These are phyloP conservation scores for Scleromitrula shiraiana DNA, from an alignment of 2,329 filamentous ascomycete genomes.

Conservation along the genomic window DNA sequence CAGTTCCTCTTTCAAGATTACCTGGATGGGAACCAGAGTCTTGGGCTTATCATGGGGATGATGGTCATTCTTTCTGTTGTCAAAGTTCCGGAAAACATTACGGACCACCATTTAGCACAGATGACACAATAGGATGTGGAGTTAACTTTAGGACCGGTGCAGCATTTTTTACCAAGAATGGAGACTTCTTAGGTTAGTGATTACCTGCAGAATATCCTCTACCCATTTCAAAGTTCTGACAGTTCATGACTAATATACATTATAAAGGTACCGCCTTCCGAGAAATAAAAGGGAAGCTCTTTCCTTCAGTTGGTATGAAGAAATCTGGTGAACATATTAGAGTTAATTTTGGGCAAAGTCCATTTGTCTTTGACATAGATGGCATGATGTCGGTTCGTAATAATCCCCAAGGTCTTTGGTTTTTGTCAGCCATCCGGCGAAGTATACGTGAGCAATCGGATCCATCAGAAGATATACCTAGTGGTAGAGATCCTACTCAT, in stretches of 20 bases:
- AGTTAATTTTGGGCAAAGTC: slow-evolving; percentile 62
- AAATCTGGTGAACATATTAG: slow-evolving; percentile 53
- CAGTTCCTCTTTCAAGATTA: slow-evolving; percentile 45
- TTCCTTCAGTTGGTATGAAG: slow-evolving; percentile 58
- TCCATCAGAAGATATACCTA: too few relatives aligned
- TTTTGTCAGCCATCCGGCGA: too few relatives aligned
- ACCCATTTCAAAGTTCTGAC: background rate
- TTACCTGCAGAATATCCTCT: slow-evolving; percentile 9
- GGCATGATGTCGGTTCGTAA: slow-evolving; percentile 64
- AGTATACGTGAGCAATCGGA: too few relatives aligned
- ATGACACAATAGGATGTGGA: slow-evolving; percentile 56
- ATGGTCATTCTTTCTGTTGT: slow-evolving; percentile 53
- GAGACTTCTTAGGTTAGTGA: slow-evolving; percentile 43
- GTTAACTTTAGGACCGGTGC: slow-evolving; percentile 56
- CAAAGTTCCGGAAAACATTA: slow-evolving; percentile 50
- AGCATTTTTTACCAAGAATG: slow-evolving; percentile 65
- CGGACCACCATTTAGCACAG: slow-evolving; percentile 46
- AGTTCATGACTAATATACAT: background rate
- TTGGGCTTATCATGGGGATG: slow-evolving; percentile 63
- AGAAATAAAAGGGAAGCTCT: slow-evolving; percentile 57
- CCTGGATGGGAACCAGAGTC: slow-evolving; percentile 62
- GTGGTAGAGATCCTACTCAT: too few relatives aligned
- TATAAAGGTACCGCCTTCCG: slow-evolving; percentile 59
- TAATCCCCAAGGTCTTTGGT: too few relatives aligned
- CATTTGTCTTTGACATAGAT: slow-evolving; percentile 89